Conservation (phyloP, 1,139 yeast species). For the Saccharomyces hybrid region DNA sequence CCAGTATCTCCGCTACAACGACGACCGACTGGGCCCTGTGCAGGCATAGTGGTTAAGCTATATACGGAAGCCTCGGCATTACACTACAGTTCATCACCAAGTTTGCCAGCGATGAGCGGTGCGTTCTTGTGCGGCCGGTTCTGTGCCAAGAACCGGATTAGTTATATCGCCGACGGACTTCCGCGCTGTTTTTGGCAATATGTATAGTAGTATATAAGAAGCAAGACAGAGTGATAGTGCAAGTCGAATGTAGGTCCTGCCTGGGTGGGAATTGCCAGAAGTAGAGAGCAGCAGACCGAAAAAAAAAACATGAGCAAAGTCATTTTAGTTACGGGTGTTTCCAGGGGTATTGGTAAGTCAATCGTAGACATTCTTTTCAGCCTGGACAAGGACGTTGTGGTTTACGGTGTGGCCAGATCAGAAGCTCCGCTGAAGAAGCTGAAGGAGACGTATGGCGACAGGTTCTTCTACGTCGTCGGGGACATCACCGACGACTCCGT, state of each 20-base stretch:
- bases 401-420: slow-evolving; percentile 72
- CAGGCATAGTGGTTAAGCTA: background rate
- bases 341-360: slow-evolving; percentile 72
- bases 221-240: too few species aligned
- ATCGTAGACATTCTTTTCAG: slow-evolving; percentile 50
- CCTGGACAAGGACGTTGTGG: slow-evolving; percentile 43
- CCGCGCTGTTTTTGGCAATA: slow-evolving; percentile 35
- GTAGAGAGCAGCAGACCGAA: background rate
- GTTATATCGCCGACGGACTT: background rate
- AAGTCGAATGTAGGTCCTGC: too few species aligned
- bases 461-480: slow-evolving; percentile 55
- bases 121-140: background rate
- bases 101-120: background rate
- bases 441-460: slow-evolving; percentile 40
- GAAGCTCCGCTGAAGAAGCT: slow-evolving; percentile 41
- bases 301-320: slow-evolving; percentile 28
- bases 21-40: slow-evolving; percentile 15
- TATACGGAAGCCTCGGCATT: background rate
- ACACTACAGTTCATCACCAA: background rate
- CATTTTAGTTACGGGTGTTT: slow-evolving; percentile 62
- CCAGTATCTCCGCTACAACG: slow-evolving; percentile 54
- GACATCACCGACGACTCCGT: slow-evolving; percentile 51
- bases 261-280: too few species aligned
- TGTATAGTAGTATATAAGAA: too few species aligned
- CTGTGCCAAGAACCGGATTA: background rate